Percentiles rank a stretch among this genome's conserved stretches.
These are phyloP conservation scores for Fusarium napiforme DNA, from an alignment of 2,329 filamentous ascomycete species.

Conservation along the genomic window DNA sequence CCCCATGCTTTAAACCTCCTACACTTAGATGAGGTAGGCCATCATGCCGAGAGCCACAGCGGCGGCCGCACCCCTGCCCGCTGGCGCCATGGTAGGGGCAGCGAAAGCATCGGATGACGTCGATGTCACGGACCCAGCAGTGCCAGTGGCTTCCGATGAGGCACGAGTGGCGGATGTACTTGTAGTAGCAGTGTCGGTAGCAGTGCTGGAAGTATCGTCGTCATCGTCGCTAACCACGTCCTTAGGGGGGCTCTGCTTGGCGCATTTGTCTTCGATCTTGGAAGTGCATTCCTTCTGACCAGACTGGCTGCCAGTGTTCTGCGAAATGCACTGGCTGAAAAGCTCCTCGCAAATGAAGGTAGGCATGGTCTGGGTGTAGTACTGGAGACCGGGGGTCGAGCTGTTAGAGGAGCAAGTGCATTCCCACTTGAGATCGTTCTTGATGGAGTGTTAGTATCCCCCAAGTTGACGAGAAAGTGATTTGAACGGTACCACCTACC, in stretches of 20 bases:
- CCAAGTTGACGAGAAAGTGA: background rate
- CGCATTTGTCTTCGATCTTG: conserved; percentile 61
- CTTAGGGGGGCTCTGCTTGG: conserved; percentile 50
- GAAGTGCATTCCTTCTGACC: conserved; percentile 61
- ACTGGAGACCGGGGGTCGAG: conserved; percentile 62
- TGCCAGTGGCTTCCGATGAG: conserved; percentile 29
- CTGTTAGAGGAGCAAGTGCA: conserved; percentile 62
- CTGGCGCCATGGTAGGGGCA: conserved; percentile 56
- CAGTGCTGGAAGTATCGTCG: conserved; percentile 43
- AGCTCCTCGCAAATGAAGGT: conserved; percentile 64
- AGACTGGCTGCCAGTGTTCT: conserved; percentile 54
- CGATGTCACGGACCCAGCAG: conserved; percentile 45
- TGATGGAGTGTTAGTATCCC: conserved; percentile 11
- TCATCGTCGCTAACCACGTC: conserved; percentile 40
- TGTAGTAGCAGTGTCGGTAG: conserved; percentile 37
- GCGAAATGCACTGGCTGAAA: conserved; percentile 59
- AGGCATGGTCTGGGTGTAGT: conserved; percentile 64
- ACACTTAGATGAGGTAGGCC: conserved; percentile 61
- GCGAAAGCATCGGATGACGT: conserved; percentile 51
- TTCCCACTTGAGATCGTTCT: conserved; percentile 58
- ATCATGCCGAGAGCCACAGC: conserved; percentile 63
- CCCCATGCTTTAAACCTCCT: conserved; percentile 29
- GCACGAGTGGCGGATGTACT: conserved; percentile 38
- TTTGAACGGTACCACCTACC: conserved; percentile 51
- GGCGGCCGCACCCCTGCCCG: conserved; percentile 57